phyloP scores from a whole-genome alignment of 2,329 filamentous ascomycete genomes.

The Microcera coccophila region DNA sequence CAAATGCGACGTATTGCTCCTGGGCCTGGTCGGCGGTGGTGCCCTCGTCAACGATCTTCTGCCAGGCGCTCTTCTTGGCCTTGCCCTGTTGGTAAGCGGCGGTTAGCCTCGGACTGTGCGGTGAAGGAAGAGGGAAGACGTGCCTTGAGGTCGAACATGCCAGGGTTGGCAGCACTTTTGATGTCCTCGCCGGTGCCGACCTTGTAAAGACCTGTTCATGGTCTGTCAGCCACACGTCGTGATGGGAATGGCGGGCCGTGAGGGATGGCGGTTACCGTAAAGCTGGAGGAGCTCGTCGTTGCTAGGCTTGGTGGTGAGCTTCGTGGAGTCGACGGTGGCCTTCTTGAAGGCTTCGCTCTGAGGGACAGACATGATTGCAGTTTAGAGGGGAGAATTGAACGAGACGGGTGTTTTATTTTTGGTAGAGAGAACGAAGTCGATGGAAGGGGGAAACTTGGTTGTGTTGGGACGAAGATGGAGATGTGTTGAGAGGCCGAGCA shows the following conservation, averaged over 20 bases:
- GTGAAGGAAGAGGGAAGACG: slow-evolving; percentile 3
- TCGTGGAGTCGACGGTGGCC: slow-evolving; percentile 61
- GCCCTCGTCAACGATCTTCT: slow-evolving; percentile 62
- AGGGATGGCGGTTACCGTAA: slow-evolving; percentile 48
- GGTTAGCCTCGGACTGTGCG: neutral
- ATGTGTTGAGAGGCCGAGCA: slow-evolving; percentile 7
- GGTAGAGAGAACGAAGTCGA: too few relatives aligned
- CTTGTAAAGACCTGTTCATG: slow-evolving; percentile 54
- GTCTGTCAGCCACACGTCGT: slow-evolving; percentile 1
- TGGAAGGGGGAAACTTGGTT: too few relatives aligned
- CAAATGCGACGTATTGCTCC: slow-evolving; percentile 68
- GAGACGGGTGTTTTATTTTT: neutral
- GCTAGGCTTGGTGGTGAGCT: slow-evolving; percentile 61
- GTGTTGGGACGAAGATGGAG: neutral
- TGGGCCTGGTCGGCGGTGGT: slow-evolving; percentile 64
- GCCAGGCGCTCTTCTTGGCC: slow-evolving; percentile 76
- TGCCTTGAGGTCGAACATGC: slow-evolving; percentile 69
- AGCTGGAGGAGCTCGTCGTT: slow-evolving; percentile 63
- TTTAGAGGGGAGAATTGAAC: too few relatives aligned
- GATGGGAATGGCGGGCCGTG: neutral
- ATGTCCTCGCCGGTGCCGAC: slow-evolving; percentile 55
- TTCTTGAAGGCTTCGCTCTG: slow-evolving; percentile 49
- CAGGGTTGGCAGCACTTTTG: slow-evolving; percentile 52
- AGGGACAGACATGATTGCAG: slow-evolving; percentile 38
- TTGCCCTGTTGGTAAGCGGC: slow-evolving; percentile 55